Percentiles rank a stretch among this genome's conserved stretches.
These are phyloP conservation scores for Cylindrotheca closterium DNA, from an alignment of 108 stramenopile species.

Conservation along the genomic window DNA sequence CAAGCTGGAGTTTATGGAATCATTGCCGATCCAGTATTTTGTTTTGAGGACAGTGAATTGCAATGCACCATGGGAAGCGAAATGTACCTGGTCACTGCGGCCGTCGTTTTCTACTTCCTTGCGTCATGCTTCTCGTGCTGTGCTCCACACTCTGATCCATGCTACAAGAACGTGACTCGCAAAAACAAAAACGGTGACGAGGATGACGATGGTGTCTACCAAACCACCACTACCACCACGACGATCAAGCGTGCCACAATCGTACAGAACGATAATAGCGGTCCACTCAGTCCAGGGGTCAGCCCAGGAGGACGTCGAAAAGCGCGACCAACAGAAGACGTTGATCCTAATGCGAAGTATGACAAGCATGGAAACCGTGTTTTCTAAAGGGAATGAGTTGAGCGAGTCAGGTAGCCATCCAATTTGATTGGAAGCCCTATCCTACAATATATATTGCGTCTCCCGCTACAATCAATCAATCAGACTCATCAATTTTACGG, in stretches of 20 bases:
- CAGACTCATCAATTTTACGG: no score
- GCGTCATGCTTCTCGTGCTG: slow-evolving; percentile 13
- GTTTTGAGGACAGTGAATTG: slow-evolving; percentile 24
- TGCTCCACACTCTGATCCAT: slow-evolving; percentile 20
- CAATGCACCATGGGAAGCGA: slow-evolving; percentile 8
- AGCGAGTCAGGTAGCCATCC: no score
- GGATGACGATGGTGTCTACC: not conserved
- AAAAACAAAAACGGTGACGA: not conserved
- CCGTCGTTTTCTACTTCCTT: slow-evolving; percentile 16
- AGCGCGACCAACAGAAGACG: not conserved
- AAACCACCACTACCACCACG: slow-evolving; percentile 10
- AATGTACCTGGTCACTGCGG: slow-evolving; percentile 13
- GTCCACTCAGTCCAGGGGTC: not conserved
- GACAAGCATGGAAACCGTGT: not conserved
- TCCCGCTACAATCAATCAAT: no score
- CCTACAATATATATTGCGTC: no score
- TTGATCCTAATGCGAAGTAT: not conserved
- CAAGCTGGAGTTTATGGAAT: slow-evolving; percentile 19
- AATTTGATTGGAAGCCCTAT: no score
- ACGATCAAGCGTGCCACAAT: not conserved
- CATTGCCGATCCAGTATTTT: slow-evolving; percentile 33
- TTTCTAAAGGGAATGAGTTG: not conserved
- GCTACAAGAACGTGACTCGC: slow-evolving; percentile 2
- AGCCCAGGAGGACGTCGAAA: slow-evolving; percentile 4
- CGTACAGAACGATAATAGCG: not conserved